Base-by-base conservation (phyloP, 129 eudicot species). In the Centaurea solstitialis region DNA sequence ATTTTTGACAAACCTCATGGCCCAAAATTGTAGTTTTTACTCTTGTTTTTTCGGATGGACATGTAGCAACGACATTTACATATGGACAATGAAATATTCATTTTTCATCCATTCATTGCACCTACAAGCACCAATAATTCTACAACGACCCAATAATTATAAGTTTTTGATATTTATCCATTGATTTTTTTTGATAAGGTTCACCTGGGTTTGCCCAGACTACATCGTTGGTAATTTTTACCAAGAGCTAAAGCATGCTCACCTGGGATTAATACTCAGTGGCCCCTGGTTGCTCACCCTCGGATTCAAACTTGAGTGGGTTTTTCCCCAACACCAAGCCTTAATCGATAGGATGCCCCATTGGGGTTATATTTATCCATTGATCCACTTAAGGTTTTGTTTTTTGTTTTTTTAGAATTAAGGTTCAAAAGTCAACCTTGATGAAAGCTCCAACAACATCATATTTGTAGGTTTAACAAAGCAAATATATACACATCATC, bases 401-500 rank as follows among this genome's bases (percentile, higher is more conserved):
- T 7, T 43, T 7, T 43, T 11, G 7, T 8, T 21, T 61, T 57
- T 64, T 62, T 59, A 64, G 13, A 43, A 7, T 64, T 64, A 1
- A 57, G 65, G 6, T 57, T n/a, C 65, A 57, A 57, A 57, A 57
- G 22, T 5, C 12, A 41, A 41, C 47, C 11, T 41, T 8, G 47
- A 41, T 41, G 47, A 18, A 57, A 57, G 65, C 22, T 57, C 17
- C 37, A 1, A 33, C 53, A 43, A 7, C 53, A 43, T 57, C 9
- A n/a, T 17, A 57, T 57, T 57, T 61, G 17, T 59, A 75, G 61
- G 21, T 3, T 57, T 75, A 75, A 57, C 47, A 75, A 17, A 57
- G 17, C 69, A 75, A 75, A 18, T 59, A 59, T 75, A 59, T 75
- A 40, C 79, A 53, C 79, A 53, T 4, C 65, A n/a, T 57, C 47